phyloP scores from a whole-genome alignment of 345 rosid genomes.

The Citrus australasica region DNA sequence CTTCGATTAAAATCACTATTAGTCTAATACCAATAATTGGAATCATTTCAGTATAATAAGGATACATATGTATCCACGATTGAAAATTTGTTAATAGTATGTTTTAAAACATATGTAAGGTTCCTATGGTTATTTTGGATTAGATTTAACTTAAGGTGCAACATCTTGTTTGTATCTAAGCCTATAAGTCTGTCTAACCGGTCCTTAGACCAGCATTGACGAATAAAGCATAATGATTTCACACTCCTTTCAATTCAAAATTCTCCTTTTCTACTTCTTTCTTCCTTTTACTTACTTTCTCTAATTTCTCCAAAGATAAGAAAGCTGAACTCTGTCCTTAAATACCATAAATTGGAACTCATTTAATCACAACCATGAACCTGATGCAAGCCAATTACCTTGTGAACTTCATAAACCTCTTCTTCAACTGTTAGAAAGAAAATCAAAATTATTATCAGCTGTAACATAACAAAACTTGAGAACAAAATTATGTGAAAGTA shows the following conservation, averaged over 20 bases:
- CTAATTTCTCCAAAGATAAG: neutral
- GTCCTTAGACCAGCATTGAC: no score
- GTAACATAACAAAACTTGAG: neutral
- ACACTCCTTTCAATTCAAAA: neutral
- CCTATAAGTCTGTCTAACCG: neutral
- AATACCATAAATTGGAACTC: neutral
- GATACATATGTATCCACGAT: no score
- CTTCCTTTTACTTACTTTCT: neutral
- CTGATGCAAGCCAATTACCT: conserved; percentile 42
- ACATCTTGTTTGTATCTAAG: no score
- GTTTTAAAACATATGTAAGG: no score
- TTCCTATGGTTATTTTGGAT: neutral
- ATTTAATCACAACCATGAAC: neutral
- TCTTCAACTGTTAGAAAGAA: conserved; percentile 53
- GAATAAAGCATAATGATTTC: neutral
- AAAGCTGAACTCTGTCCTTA: neutral
- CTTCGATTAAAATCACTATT: no score
- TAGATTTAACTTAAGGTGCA: no score
- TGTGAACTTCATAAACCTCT: conserved; percentile 63
- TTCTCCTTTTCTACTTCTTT: neutral
- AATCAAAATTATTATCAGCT: conserved; percentile 15
- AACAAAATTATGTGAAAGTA: conserved; percentile 1
- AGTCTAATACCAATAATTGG: no score
- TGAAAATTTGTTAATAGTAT: no score
- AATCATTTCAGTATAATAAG: no score